Percentiles rank a stretch among this genome's conserved stretches.
Evolutionary conservation across 345 rosid species (phyloP).

Genomic region (Lagerstroemia speciosa): DNA sequence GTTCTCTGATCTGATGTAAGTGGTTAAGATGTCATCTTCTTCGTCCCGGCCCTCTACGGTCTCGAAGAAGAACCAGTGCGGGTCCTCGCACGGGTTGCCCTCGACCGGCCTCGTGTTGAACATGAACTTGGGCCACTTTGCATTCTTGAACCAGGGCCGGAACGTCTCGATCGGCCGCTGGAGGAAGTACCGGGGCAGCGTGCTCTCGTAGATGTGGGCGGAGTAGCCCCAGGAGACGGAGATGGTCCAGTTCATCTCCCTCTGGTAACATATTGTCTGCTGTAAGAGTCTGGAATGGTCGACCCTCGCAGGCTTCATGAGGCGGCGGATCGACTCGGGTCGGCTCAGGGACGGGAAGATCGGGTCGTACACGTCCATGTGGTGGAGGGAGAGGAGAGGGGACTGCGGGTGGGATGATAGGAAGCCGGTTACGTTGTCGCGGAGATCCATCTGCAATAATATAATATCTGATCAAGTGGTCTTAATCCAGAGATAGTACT

Average conservation of each 20-base stretch:
- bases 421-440: constrained; percentile 47
- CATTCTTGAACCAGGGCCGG: constrained; percentile 26
- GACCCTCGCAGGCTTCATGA: constrained; percentile 42
- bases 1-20: constrained; percentile 20
- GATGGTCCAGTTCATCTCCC: constrained; percentile 45
- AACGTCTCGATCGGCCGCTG: constrained; percentile 45
- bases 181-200: constrained; percentile 38
- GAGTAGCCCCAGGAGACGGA: constrained; percentile 67
- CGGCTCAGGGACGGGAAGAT: constrained; percentile 49
- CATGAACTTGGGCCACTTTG: constrained; percentile 29
- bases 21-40: constrained; percentile 21
- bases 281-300: constrained; percentile 22
- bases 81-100: constrained; percentile 42
- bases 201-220: constrained; percentile 40
- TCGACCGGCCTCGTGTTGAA: constrained; percentile 35
- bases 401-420: constrained; percentile 52
- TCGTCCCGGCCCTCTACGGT: constrained; percentile 20
- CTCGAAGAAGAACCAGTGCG: constrained; percentile 53
- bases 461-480: too few species aligned
- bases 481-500: too few species aligned
- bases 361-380: constrained; percentile 40
- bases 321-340: constrained; percentile 36
- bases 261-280: constrained; percentile 45
- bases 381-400: constrained; percentile 54
- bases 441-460: constrained; percentile 61